Evolutionary conservation across 2,329 filamentous ascomycete species (phyloP).

Genomic region (Arachnomyces sp.): DNA sequence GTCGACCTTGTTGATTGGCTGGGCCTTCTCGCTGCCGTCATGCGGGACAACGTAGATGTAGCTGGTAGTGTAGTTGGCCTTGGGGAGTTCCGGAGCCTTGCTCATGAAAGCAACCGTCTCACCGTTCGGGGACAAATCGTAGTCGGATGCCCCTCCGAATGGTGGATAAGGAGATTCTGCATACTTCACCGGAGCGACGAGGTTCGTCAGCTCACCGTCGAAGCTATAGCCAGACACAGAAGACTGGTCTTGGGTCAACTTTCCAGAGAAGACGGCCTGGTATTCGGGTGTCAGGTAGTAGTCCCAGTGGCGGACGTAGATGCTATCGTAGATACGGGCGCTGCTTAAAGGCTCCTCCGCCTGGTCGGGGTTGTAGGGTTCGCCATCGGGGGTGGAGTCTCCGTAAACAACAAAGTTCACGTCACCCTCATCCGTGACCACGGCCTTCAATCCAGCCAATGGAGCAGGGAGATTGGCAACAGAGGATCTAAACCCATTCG

Average conservation of each 20-base stretch:
- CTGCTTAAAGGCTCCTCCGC: conserved; percentile 55
- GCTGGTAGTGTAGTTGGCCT: conserved; percentile 64
- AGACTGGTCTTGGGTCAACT: conserved; percentile 41
- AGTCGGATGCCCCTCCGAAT: conserved; percentile 74
- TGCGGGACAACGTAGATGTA: conserved; percentile 70
- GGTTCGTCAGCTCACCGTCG: conserved; percentile 51
- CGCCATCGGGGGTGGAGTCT: conserved; percentile 59
- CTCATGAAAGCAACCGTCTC: conserved; percentile 35
- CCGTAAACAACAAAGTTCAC: conserved; percentile 50
- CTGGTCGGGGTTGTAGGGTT: conserved; percentile 58
- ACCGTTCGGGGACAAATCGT: conserved; percentile 51
- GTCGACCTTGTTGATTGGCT: conserved; percentile 36
- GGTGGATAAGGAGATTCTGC: conserved; percentile 46
- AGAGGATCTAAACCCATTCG: conserved; percentile 25
- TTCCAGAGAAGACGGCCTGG: conserved; percentile 66
- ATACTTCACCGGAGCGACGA: conserved; percentile 31
- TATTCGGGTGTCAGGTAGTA: conserved; percentile 62
- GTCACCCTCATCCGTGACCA: conserved; percentile 32
- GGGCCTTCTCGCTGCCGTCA: conserved; percentile 49
- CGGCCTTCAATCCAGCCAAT: conserved; percentile 33
- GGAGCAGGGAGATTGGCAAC: conserved; percentile 30
- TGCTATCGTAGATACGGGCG: conserved; percentile 63
- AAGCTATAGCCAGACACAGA: conserved; percentile 26
- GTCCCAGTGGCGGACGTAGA: conserved; percentile 82
- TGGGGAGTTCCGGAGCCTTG: conserved; percentile 35